A percentile compares a stretch with the other conserved stretches of the same genome.
Evolutionary conservation across 2,329 filamentous ascomycete genomes (phyloP).

Genomic region (Seiridium cupressi): DNA sequence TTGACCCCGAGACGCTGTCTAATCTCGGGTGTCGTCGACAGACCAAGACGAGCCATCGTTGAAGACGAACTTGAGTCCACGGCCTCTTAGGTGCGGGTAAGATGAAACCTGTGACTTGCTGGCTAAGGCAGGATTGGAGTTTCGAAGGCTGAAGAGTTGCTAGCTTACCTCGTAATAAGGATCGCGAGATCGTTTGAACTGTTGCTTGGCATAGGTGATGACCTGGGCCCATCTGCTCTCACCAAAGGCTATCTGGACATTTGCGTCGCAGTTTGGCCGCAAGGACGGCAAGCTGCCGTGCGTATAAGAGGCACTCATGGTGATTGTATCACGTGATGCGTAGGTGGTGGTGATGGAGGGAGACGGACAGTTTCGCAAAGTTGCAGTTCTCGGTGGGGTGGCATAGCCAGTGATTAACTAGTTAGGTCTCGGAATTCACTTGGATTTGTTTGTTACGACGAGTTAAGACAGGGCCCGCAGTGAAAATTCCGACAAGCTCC

Average conservation of each 20-base stretch:
- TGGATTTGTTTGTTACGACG: neutral
- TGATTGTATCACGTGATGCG: neutral
- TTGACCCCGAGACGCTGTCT: too few species aligned
- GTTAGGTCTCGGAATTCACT: neutral
- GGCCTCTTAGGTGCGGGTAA: too few species aligned
- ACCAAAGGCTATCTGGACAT: slow-evolving; percentile 54
- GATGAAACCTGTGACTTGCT: too few species aligned
- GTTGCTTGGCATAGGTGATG: slow-evolving; percentile 51
- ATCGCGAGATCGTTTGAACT: slow-evolving; percentile 47
- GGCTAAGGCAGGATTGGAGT: neutral
- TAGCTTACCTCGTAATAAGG: slow-evolving; percentile 52
- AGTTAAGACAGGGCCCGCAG: neutral
- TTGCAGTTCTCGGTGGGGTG: neutral
- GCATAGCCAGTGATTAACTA: neutral
- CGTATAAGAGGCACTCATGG: slow-evolving; percentile 12
- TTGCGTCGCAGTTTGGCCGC: slow-evolving; percentile 25
- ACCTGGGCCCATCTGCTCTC: slow-evolving; percentile 53
- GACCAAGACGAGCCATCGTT: neutral
- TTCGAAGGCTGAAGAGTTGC: neutral
- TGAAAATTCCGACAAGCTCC: neutral
- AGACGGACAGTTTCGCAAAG: neutral
- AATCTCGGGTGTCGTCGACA: neutral
- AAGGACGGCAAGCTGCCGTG: slow-evolving; percentile 8
- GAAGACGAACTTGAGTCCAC: too few species aligned
- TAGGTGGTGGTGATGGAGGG: neutral